These are phyloP conservation scores for Calonectria ilicicola DNA, from an alignment of 2,329 filamentous ascomycete genomes.

Conservation along the genomic window DNA sequence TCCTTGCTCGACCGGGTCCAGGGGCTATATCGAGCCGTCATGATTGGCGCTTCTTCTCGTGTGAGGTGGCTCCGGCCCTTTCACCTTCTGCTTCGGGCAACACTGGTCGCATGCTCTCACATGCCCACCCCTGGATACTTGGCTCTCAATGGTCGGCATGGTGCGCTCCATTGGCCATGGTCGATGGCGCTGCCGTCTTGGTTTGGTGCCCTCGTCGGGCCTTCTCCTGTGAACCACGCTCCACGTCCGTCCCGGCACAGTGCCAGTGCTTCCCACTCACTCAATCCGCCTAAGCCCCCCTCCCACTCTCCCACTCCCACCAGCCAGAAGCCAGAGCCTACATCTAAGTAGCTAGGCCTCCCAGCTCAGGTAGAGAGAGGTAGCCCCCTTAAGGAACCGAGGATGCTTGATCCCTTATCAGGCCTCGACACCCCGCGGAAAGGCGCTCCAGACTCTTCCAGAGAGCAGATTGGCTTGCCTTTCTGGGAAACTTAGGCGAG, in stretches of 20 bases:
- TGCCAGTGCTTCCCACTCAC: slow-evolving; percentile 2
- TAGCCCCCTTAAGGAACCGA: slow-evolving; percentile 27
- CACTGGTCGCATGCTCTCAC: slow-evolving; percentile 48
- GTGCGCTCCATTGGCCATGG: slow-evolving; percentile 27
- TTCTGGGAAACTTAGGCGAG: slow-evolving; percentile 51
- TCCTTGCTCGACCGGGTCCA: slow-evolving; percentile 36
- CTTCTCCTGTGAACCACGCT: slow-evolving; percentile 31
- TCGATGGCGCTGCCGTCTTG: slow-evolving; percentile 35
- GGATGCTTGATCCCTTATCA: slow-evolving; percentile 40
- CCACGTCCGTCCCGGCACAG: neutral
- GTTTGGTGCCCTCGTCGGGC: slow-evolving; percentile 38
- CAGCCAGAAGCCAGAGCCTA: neutral
- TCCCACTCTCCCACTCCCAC: neutral
- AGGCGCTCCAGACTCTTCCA: slow-evolving; percentile 39
- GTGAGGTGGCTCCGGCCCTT: slow-evolving; percentile 47
- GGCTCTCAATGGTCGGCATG: slow-evolving; percentile 42
- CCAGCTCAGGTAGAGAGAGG: neutral
- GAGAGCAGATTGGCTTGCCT: slow-evolving; percentile 50
- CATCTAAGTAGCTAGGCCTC: slow-evolving; percentile 10
- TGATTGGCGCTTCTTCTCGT: slow-evolving; percentile 48
- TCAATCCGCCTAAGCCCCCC: neutral
- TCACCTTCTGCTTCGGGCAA: slow-evolving; percentile 52
- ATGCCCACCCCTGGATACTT: slow-evolving; percentile 41
- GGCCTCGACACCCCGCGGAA: slow-evolving; percentile 39
- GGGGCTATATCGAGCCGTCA: slow-evolving; percentile 41